Evolutionary conservation across 2,329 filamentous ascomycete species (phyloP).

Genomic region (Aspergillus sp.): DNA sequence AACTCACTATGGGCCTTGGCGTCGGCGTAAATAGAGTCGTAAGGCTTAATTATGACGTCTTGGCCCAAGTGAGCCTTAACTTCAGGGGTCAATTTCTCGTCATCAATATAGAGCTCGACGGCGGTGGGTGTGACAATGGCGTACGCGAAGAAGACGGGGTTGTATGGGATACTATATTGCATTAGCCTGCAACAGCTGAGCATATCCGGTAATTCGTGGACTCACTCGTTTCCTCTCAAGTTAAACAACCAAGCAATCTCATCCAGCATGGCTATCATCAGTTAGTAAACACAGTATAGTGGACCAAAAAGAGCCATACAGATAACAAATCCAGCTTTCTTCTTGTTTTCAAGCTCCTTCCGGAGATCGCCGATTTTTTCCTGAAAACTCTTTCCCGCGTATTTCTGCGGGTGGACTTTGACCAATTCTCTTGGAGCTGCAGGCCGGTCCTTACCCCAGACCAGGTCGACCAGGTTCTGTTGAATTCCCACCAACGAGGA

Average conservation of each 20-base stretch:
- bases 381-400: constrained; percentile 73
- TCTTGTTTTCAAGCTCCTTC: constrained; percentile 88
- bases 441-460: constrained; percentile 76
- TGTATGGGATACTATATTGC: constrained; percentile 69
- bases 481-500: constrained; percentile 66
- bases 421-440: constrained; percentile 68
- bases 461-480: constrained; percentile 78
- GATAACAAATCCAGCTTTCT: constrained; percentile 76
- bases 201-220: neutral
- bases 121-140: constrained; percentile 71
- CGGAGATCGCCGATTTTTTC: constrained; percentile 79
- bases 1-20: constrained; percentile 57
- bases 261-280: constrained; percentile 65
- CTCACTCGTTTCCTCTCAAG: constrained; percentile 75
- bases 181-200: constrained; percentile 1
- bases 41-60: constrained; percentile 70
- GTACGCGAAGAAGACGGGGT: constrained; percentile 97
- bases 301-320: constrained; percentile 39
- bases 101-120: constrained; percentile 78
- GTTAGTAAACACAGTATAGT: constrained; percentile 7
- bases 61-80: constrained; percentile 63
- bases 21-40: constrained; percentile 73
- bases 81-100: constrained; percentile 64
- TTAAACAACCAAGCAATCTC: constrained; percentile 99
- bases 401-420: constrained; percentile 63